Conservation (phyloP, 768 basidiomycete genomes). For the Leccinum uliginosum region DNA sequence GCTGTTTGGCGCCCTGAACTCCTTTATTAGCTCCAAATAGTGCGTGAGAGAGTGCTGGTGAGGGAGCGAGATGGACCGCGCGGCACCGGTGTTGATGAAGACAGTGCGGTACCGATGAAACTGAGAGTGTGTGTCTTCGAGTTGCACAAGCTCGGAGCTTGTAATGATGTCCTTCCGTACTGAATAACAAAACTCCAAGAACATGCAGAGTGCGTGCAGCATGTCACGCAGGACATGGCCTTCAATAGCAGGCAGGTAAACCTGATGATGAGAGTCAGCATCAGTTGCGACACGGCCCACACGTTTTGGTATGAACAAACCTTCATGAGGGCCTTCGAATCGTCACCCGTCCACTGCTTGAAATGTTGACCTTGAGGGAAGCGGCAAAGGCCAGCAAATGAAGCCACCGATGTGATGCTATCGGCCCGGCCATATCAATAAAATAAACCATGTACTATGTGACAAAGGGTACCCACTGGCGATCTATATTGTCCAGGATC, state of each 20-base stretch:
- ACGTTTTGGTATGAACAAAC: neutral
- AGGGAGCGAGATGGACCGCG: neutral
- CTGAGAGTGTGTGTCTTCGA: neutral
- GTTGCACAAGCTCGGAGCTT: neutral
- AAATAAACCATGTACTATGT: neutral
- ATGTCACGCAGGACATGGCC: neutral
- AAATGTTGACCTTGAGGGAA: neutral
- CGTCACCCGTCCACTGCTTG: neutral
- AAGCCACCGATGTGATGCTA: neutral
- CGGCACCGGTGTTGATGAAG: neutral
- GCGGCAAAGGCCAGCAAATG: neutral
- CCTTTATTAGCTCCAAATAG: neutral
- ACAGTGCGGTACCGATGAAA: neutral
- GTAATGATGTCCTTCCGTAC: neutral
- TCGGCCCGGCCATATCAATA: neutral
- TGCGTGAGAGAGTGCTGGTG: neutral
- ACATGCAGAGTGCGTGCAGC: neutral
- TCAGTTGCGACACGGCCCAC: no score
- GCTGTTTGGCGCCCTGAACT: neutral
- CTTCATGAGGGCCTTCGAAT: neutral
- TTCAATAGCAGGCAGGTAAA: neutral
- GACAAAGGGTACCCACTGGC: neutral
- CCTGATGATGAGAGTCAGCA: neutral
- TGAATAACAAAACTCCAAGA: neutral
- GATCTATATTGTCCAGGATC: neutral